Percentiles rank a stretch among this genome's conserved stretches.
Conservation (phyloP, 2,329 filamentous ascomycete genomes). For the Aspergillus pseudonomiae region DNA sequence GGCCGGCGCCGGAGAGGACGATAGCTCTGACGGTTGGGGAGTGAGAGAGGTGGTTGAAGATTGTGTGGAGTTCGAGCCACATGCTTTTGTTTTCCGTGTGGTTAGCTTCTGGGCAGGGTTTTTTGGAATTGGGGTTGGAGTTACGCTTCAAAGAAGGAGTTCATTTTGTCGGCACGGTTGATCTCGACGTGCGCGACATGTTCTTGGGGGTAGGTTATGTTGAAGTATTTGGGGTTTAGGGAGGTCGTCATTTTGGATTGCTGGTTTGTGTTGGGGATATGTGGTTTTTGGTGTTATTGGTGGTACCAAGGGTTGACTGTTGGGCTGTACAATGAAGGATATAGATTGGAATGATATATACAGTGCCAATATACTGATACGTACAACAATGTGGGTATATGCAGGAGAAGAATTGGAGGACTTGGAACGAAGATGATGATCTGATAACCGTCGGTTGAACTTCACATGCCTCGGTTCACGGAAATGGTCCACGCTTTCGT, state of each 20-base stretch:
- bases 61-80: constrained; percentile 76
- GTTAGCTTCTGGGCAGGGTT: neutral
- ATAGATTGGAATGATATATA: neutral
- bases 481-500: too few relatives aligned
- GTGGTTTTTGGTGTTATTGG: neutral
- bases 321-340: neutral
- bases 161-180: constrained; percentile 83
- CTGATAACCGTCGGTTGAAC: neutral
- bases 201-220: constrained; percentile 69
- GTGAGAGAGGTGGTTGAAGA: constrained; percentile 73
- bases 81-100: constrained; percentile 54
- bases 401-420: neutral
- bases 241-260: constrained; percentile 24
- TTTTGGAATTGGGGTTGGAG: constrained; percentile 16
- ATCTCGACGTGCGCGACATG: constrained; percentile 91
- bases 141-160: constrained; percentile 75
- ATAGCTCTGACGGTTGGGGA: constrained; percentile 75
- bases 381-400: neutral
- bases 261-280: neutral
- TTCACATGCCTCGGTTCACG: constrained; percentile 24
- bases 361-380: neutral
- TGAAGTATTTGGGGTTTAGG: constrained; percentile 61
- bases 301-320: neutral
- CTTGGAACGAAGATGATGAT: neutral
- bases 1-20: constrained; percentile 78